Base-by-base conservation (phyloP, 192 early-diverging fungal species). In the Coemansia furcata region DNA sequence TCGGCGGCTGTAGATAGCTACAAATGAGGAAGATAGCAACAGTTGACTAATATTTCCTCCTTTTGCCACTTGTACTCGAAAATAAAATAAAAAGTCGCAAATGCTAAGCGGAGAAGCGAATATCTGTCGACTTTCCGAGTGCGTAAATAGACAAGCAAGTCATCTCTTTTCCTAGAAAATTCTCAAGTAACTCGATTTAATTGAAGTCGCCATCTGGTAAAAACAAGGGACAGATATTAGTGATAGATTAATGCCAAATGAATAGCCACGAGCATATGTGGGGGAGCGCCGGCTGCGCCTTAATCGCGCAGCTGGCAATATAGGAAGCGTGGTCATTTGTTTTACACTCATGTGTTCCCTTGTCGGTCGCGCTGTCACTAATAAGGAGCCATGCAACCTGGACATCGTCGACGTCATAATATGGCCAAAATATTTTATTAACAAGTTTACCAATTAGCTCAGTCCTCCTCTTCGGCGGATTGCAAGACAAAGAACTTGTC, bases 401-500 rank as follows among this genome's bases (percentile, higher is more conserved):
- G 6, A 19, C 21, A 17, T 43, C 38, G 11, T 4, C 39, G 21
- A 43, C 21, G 21, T 35, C 26, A 44, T 57, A 14, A 32, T 10
- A 2, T 29, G 30, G 9, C n/a, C 6, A n/a, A n/a, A 21, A 47
- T 19, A 23, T 8, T 47, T 8, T 46, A 60, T 60, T 21, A 19
- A 37, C 10, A 37, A 3, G 26, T 3, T 17, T 7, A 17, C 23
- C 29, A 47, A 39, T 3, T 8, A 0, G 11, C 17, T 30, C 42
- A 67, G 39, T 67, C 61, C 12, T 73, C 72, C 12, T 73, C 72
- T 15, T 67, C 71, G 19, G 60, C 65, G 0, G 54, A 29, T 32
- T 60, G 66, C 52, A 69, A 44, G 58, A 68, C 62, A 60, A 64
- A 65, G 29, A 79, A 85, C 71, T 84, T 89, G 86, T 91, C 92